Percentiles rank a stretch among this genome's conserved stretches.
phyloP scores from a whole-genome alignment of 2,329 filamentous ascomycete species.

The Penicillium sp. region DNA sequence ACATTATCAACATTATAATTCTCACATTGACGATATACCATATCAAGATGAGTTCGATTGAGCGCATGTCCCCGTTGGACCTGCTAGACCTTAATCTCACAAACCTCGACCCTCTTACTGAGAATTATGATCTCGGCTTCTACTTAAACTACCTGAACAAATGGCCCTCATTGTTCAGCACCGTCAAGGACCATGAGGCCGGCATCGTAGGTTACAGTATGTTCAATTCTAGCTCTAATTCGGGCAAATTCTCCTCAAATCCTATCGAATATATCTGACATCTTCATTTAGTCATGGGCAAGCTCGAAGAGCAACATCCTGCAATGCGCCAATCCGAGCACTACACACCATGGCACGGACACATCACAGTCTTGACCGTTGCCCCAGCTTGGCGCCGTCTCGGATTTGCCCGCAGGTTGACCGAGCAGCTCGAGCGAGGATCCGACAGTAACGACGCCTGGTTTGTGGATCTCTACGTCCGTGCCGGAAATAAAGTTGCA shows the following conservation, averaged over 20 bases:
- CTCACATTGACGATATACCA: background rate
- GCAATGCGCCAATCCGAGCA: conserved; percentile 74
- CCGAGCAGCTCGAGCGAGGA: conserved; percentile 74
- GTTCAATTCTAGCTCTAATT: conserved; percentile 30
- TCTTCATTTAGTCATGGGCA: conserved; percentile 74
- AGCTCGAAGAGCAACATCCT: conserved; percentile 82
- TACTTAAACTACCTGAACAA: conserved; percentile 94
- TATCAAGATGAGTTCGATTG: conserved; percentile 72
- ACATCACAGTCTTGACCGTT: conserved; percentile 94
- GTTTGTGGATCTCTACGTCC: conserved; percentile 95
- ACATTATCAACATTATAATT: conserved; percentile 16
- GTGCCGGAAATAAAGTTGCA: conserved; percentile 82
- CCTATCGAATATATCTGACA: conserved; percentile 2
- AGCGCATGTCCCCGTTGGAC: conserved; percentile 80
- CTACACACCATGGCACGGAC: conserved; percentile 98
- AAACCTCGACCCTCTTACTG: conserved; percentile 94
- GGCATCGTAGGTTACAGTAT: conserved; percentile 92
- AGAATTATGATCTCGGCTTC: conserved; percentile 94
- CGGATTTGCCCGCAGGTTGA: conserved; percentile 82
- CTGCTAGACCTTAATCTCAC: conserved; percentile 88
- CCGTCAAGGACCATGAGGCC: conserved; percentile 81
- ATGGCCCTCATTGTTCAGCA: conserved; percentile 93
- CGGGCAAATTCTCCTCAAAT: background rate
- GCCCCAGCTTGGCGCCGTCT: conserved; percentile 81
- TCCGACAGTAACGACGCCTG: conserved; percentile 81